Base-by-base conservation (phyloP, 2,329 filamentous ascomycete genomes). In the Colletotrichum eleusines region DNA sequence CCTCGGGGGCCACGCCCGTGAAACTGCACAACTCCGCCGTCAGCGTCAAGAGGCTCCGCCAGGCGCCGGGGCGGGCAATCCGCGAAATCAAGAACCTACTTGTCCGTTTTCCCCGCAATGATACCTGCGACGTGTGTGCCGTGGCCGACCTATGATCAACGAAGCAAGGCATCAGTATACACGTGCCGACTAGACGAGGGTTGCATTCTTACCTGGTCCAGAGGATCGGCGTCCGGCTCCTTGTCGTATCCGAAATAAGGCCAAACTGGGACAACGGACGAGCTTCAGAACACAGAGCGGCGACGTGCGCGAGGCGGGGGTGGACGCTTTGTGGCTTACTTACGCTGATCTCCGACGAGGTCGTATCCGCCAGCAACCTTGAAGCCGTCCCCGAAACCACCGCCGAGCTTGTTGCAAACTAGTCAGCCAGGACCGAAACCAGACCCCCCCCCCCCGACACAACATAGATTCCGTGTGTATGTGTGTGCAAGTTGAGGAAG, bases 121-220 rank as follows among this genome's bases (percentile, higher is more conserved):
- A 80, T 79, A 5, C 78, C 78, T 9, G 78, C 74, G 1, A 79
- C 77, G 42, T 79, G 77, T 5, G 77, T 78, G 20, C 78, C 76
- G 61, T 78, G 75, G 20, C 77, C 78, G n/a, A n/a, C n/a, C n/a
- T n/a, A n/a, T n/a, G n/a, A n/a, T n/a, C n/a, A n/a, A n/a, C n/a
- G n/a, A 3, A 69, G 28, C 11, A 71, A n/a, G n/a, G n/a, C n/a
- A n/a, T n/a, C n/a, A n/a, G n/a, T n/a, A n/a, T n/a, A n/a, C n/a
- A n/a, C n/a, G n/a, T n/a, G n/a, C n/a, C n/a, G n/a, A n/a, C n/a
- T n/a, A n/a, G n/a, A n/a, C n/a, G n/a, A n/a, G n/a, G n/a, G n/a
- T n/a, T n/a, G n/a, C n/a, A n/a, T n/a, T n/a, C n/a, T n/a, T n/a
- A n/a, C n/a, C n/a, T n/a, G 62, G 50, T 79, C 77, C 14, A 73